Base-by-base conservation (phyloP, 208 protist species). In the Trypanosoma vivax region DNA sequence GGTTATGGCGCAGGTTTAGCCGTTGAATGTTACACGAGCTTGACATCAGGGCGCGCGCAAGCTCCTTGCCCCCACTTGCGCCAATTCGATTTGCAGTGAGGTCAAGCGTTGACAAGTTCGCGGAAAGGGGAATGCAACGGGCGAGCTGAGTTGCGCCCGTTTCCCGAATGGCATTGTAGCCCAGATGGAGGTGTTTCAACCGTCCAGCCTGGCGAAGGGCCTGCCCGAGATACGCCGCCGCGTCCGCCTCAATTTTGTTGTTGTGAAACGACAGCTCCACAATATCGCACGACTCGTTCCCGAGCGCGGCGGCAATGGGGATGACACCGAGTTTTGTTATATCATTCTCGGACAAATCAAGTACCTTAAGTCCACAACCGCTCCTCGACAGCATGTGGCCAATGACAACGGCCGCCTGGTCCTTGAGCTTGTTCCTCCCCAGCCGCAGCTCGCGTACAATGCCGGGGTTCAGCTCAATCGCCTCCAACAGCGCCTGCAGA, bases 231-330 rank as follows among this genome's bases (percentile, higher is more conserved):
- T 70, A 79, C 30, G 60, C 37, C 1, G 82, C 87, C 4, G 83
- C 87, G 48, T 89, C 82, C 0, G 65, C 70, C 19, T 86, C 82
- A 46, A 94, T 79, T 50, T 87, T 85, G 65, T 94, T 94, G 70
- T 91, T 90, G 65, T 94, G 83, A 30, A 94, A 87, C 38, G 78
- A 88, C 23, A 94, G 73, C 63, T 94, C 87, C 4, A 90, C 82
- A 10, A 94, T 53, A 45, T 89, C 76, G 48, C 65, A 80, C 1
- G 69, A 69, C 9, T 65, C 65, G 49, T 72, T 69, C 40, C 75
- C 53, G 25, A 94, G 71, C 11, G 83, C 82, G 25, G 65, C 56
- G 1, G 65, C 69, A 30, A 94, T 83, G n/a, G 83, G 79, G 24
- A 89, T 81, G 30, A 89, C 80, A 38, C 87, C 87, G 14, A 81